A percentile compares a stretch with the other conserved stretches of the same genome.
phyloP scores from a whole-genome alignment of 2,329 filamentous ascomycete species.

The Aciculosporium take region DNA sequence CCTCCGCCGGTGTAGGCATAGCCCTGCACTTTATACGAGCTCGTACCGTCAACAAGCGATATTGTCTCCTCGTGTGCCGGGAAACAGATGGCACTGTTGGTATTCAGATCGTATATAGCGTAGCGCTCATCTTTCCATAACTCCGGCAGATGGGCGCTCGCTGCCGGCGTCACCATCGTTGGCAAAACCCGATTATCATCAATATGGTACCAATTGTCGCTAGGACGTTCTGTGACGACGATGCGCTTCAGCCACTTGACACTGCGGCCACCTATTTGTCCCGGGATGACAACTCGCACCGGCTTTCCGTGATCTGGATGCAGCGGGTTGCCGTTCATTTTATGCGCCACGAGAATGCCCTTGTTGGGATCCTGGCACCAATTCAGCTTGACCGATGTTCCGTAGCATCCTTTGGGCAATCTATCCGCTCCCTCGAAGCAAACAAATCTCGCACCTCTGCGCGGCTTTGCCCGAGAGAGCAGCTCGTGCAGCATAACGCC shows the following conservation, averaged over 20 bases:
- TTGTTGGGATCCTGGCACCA: conserved; percentile 75
- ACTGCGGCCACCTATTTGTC: conserved; percentile 81
- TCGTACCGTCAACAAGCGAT: conserved; percentile 28
- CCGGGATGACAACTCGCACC: conserved; percentile 68
- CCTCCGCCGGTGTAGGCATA: conserved; percentile 87
- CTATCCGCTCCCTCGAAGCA: conserved; percentile 88
- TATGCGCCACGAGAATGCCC: conserved; percentile 76
- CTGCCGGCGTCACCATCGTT: conserved; percentile 72
- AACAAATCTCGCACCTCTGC: conserved; percentile 60
- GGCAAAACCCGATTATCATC: conserved; percentile 86
- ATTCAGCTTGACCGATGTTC: conserved; percentile 74
- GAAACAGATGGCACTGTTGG: conserved; percentile 69
- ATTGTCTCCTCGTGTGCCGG: conserved; percentile 66
- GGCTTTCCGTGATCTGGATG: conserved; percentile 78
- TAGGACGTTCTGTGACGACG: conserved; percentile 62
- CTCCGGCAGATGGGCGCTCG: conserved; percentile 55
- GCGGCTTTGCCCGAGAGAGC: conserved; percentile 51
- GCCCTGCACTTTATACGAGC: conserved; percentile 53
- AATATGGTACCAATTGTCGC: conserved; percentile 91
- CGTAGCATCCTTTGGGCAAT: conserved; percentile 77
- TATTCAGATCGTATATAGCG: conserved; percentile 82
- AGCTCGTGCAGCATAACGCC: conserved; percentile 64
- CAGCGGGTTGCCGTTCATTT: conserved; percentile 77
- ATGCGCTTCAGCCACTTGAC: conserved; percentile 86
- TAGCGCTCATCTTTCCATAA: conserved; percentile 86